These are phyloP conservation scores for Colletotrichum lini DNA, from an alignment of 2,329 filamentous ascomycete species.

Conservation along the genomic window DNA sequence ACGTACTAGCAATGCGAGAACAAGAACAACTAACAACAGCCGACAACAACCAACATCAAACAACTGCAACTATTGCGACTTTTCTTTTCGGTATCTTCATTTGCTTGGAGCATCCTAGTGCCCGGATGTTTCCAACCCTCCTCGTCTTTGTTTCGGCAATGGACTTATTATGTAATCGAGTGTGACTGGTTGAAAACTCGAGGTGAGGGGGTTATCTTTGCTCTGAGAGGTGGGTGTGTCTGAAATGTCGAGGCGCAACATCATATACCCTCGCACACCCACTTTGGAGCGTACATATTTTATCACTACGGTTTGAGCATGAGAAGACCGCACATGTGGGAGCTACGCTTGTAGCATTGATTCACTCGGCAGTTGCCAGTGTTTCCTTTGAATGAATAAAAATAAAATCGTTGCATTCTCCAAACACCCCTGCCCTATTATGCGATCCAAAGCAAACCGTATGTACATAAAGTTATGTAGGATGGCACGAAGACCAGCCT, in stretches of 20 bases:
- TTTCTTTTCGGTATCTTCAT: not conserved
- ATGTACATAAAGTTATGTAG: slow-evolving; percentile 11
- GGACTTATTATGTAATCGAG: not conserved
- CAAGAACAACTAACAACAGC: not conserved
- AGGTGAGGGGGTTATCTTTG: not conserved
- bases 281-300: slow-evolving; percentile 2
- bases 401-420: not conserved
- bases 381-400: not conserved
- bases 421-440: slow-evolving; percentile 9
- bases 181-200: not conserved
- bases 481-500: not conserved
- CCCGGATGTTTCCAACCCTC: not conserved
- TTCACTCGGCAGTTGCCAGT: not conserved
- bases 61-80: not conserved
- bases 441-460: slow-evolving; percentile 10
- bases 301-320: not conserved
- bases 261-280: slow-evolving; percentile 2
- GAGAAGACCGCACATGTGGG: not conserved
- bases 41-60: not conserved
- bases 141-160: not conserved
- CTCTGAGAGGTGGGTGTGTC: not conserved
- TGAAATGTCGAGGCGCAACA: not conserved
- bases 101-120: no score
- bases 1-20: not conserved
- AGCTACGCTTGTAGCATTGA: not conserved